These are phyloP conservation scores for Pseudocercospora vitis DNA, from an alignment of 2,329 filamentous ascomycete genomes.

Conservation along the genomic window DNA sequence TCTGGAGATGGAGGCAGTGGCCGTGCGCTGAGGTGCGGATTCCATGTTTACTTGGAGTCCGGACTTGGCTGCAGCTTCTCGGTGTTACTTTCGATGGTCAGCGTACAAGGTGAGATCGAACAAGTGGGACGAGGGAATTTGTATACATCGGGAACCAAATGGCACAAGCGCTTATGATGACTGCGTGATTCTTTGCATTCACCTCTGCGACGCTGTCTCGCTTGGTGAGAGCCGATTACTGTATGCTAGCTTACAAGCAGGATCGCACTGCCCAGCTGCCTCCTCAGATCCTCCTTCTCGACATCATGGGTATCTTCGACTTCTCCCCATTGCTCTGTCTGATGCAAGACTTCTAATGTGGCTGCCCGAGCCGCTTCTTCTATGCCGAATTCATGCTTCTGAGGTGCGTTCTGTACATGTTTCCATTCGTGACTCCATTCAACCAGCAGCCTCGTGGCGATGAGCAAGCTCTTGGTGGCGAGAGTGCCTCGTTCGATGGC, in stretches of 20 bases:
- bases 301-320: constrained; percentile 99
- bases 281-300: constrained; percentile 80
- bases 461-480: constrained; percentile 81
- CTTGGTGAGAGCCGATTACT: not conserved
- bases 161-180: no score
- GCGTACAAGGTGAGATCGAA: no score
- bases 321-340: constrained; percentile 89
- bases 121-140: no score
- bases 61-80: no score
- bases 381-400: constrained; percentile 64
- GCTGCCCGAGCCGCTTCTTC: constrained; percentile 77
- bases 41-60: no score
- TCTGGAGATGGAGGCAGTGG: no score
- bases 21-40: no score
- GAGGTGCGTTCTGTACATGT: constrained; percentile 49
- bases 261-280: constrained; percentile 85
- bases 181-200: no score
- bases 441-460: constrained; percentile 71
- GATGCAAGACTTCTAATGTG: constrained; percentile 84
- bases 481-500: constrained; percentile 80
- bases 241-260: constrained; percentile 60
- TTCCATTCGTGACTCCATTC: constrained; percentile 81
- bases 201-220: not conserved
- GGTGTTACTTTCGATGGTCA: no score
- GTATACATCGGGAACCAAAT: no score